Evolutionary conservation across 2,329 filamentous ascomycete species (phyloP).

Genomic region (Claviceps sp.): DNA sequence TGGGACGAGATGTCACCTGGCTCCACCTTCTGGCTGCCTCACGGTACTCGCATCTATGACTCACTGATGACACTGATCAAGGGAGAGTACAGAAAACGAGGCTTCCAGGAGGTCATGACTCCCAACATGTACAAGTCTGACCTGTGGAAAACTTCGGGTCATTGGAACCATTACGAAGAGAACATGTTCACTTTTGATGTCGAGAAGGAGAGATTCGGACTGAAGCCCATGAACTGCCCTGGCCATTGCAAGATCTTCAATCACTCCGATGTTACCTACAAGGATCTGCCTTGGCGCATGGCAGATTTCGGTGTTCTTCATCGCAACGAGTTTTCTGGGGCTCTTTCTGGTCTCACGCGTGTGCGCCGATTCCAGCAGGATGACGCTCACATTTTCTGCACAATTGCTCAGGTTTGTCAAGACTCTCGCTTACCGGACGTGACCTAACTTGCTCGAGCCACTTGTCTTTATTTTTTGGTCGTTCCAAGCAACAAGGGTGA

Average conservation of each 20-base stretch:
- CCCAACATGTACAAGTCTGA: conserved; percentile 90
- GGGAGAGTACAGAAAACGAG: conserved; percentile 81
- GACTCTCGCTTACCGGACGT: too few relatives aligned
- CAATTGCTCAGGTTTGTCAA: conserved; percentile 20
- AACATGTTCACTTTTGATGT: conserved; percentile 71
- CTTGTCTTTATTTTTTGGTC: neutral
- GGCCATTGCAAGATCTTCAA: conserved; percentile 84
- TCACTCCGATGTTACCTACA: conserved; percentile 70
- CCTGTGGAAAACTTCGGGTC: conserved; percentile 88
- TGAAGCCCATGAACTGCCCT: conserved; percentile 99
- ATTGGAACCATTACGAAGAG: conserved; percentile 77
- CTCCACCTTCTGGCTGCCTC: conserved; percentile 81
- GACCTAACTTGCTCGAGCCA: too few relatives aligned
- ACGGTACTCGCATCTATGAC: conserved; percentile 90
- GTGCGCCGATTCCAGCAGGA: conserved; percentile 94
- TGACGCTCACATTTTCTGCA: conserved; percentile 90
- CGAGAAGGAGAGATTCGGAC: conserved; percentile 58
- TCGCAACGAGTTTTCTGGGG: conserved; percentile 88
- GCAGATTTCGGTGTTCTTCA: conserved; percentile 95
- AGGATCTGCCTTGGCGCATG: conserved; percentile 77
- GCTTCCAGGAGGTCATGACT: conserved; percentile 88
- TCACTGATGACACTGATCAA: conserved; percentile 69
- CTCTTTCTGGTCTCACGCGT: conserved; percentile 78
- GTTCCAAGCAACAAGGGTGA: neutral
- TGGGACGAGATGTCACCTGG: conserved; percentile 92